Evolutionary conservation across 371 early-diverging fungal species (phyloP).

Genomic region (Circinella minor): DNA sequence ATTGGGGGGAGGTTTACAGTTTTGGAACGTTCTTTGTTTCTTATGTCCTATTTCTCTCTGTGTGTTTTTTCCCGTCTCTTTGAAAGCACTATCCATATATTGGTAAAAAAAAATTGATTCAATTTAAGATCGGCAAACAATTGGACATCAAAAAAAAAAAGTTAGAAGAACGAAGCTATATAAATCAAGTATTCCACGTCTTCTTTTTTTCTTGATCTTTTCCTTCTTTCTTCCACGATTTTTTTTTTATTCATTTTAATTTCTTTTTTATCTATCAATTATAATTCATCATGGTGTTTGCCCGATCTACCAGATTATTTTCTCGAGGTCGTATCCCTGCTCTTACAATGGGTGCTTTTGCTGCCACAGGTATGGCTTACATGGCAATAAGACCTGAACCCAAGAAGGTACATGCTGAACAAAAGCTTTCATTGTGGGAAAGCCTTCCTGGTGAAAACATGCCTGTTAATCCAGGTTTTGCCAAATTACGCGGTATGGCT

Average conservation of each 20-base stretch:
- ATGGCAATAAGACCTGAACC: conserved; percentile 32
- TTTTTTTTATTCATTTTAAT: conserved; percentile 3
- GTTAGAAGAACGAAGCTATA: no score
- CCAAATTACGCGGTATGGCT: conserved; percentile 48
- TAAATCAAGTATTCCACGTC: no score
- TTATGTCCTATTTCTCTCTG: neutral
- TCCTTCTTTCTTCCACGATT: neutral
- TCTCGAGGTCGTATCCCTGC: conserved; percentile 28
- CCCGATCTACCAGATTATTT: conserved; percentile 42
- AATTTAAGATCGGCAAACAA: neutral
- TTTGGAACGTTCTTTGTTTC: conserved; percentile 9
- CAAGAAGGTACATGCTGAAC: conserved; percentile 42
- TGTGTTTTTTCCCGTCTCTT: no score
- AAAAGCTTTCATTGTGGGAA: conserved; percentile 46
- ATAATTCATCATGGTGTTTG: conserved; percentile 23
- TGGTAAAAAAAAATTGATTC: no score
- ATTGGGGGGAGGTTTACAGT: neutral
- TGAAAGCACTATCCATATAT: neutral
- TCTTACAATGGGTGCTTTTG: conserved; percentile 37
- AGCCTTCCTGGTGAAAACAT: conserved; percentile 52
- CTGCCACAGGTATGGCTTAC: conserved; percentile 37
- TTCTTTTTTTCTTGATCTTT: neutral
- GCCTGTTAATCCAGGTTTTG: conserved; percentile 49
- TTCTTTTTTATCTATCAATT: neutral
- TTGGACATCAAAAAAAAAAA: neutral